Base-by-base conservation (phyloP, 768 basidiomycete genomes). In the Mycena olivaceomarginata region DNA sequence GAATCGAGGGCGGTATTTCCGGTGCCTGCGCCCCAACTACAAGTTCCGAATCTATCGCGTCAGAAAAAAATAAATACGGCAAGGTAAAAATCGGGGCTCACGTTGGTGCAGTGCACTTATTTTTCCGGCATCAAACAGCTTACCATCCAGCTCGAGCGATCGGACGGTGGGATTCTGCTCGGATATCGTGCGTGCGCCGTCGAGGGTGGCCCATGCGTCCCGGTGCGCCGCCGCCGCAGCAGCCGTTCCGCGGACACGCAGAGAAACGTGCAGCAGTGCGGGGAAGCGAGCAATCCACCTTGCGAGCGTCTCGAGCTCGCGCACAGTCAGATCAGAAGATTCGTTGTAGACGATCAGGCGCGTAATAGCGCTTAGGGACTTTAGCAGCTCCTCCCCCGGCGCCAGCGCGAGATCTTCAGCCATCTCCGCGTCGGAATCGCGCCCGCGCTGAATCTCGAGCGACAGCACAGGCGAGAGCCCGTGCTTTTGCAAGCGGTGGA, bases 301-400 rank as follows among this genome's bases (percentile, higher is more conserved):
- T 45, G 67, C 75, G n/a, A 79, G 75, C 67, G 69, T 70, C 51
- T 16, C 72, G 16, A 76, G 63, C 43, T 79, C 75, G 20, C 10
- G 16, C 25, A 25, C 46, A 20, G 72, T 16, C 39, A 79, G 41
- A 9, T 67, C 18, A 2, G 56, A 40, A 25, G 18, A 15, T 16
- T 76, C 69, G 67, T 72, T 63, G 69, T 57, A 64, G 7, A 79
- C n/a, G 65, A 79, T 67, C 72, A 79, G 62, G 46, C 78, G 78
- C 46, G 72, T 79, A 25, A 79, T 71, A 8, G 62, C 70, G 40
- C 63, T 5, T 46, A 79, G 39, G 2, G 70, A 16, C 41, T 37
- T 66, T 16, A 67, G 45, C 13, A 71, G 15, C 9, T 70, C 71
- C 48, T 64, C 67, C 12, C 46, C 48, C 2, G 59, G 67, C 53